Conservation (phyloP, 257 asterid species). For the Solanum lycopersicoides region DNA sequence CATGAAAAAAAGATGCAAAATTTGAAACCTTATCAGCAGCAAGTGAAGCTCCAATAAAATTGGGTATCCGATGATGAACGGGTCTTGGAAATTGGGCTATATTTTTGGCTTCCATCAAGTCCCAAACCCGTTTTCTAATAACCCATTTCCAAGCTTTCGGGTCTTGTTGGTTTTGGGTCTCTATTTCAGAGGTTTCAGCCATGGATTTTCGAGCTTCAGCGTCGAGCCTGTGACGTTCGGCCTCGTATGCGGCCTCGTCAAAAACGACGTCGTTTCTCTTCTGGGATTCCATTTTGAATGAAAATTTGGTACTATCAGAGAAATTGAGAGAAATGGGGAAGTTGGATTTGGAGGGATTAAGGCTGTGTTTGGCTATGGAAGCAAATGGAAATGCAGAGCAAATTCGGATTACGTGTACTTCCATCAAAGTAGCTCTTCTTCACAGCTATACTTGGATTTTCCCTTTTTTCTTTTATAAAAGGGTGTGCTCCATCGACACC, state of each 20-base stretch:
- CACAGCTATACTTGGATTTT: background rate
- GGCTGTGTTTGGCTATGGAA: slow-evolving; percentile 9
- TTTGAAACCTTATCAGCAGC: slow-evolving; percentile 58
- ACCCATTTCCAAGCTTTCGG: slow-evolving; percentile 92
- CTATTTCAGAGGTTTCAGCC: slow-evolving; percentile 47
- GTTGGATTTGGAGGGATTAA: slow-evolving; percentile 7
- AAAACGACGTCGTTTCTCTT: slow-evolving; percentile 25
- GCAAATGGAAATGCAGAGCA: slow-evolving; percentile 18
- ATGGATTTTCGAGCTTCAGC: slow-evolving; percentile 61
- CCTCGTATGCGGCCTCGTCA: slow-evolving; percentile 67
- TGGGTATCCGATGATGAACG: slow-evolving; percentile 93
- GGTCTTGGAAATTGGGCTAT: slow-evolving; percentile 90
- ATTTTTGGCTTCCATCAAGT: slow-evolving; percentile 72
- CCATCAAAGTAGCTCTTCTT: slow-evolving; percentile 20
- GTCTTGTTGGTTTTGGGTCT: slow-evolving; percentile 34
- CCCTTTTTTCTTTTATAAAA: background rate
- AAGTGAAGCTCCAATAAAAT: slow-evolving; percentile 50
- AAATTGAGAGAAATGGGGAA: slow-evolving; percentile 5
- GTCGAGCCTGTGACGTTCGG: slow-evolving; percentile 66
- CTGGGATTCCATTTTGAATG: slow-evolving; percentile 1
- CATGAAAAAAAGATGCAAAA: background rate
- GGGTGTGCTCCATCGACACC: background rate
- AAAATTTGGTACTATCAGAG: background rate
- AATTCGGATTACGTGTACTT: slow-evolving; percentile 23
- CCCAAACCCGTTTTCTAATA: slow-evolving; percentile 79